Evolutionary conservation across 495 filamentous ascomycete species (phyloP).

Genomic region (Hypoxylon intermedium): DNA sequence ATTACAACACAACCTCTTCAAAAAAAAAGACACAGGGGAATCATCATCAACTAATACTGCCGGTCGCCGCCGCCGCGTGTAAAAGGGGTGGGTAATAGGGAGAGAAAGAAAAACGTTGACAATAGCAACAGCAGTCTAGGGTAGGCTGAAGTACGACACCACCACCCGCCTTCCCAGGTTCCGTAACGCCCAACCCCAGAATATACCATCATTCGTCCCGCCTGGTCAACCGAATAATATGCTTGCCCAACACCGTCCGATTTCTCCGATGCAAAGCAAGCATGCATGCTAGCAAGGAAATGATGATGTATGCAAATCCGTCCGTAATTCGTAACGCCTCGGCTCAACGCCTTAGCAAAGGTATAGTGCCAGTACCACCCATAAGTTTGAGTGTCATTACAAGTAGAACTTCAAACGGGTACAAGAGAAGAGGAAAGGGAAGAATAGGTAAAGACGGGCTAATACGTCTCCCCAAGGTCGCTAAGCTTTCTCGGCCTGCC

Average conservation of each 20-base stretch:
- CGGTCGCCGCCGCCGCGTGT: neutral
- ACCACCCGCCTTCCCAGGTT: neutral
- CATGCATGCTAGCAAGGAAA: constrained; percentile 32
- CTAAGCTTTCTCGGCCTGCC: constrained; percentile 46
- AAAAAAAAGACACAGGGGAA: no score
- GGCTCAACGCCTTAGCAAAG: constrained; percentile 33
- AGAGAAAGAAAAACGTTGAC: constrained; percentile 8
- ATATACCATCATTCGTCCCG: constrained; percentile 28
- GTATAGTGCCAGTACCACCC: constrained; percentile 26
- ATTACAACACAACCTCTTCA: constrained; percentile 13
- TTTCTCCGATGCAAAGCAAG: constrained; percentile 24
- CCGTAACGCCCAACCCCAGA: constrained; percentile 36
- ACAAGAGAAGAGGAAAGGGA: constrained; percentile 38
- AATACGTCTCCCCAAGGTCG: constrained; percentile 60
- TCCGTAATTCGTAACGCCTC: constrained; percentile 45
- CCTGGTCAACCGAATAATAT: constrained; percentile 23
- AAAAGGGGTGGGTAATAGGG: neutral
- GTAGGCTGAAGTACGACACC: constrained; percentile 6
- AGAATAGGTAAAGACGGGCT: constrained; percentile 17
- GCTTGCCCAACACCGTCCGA: constrained; percentile 36
- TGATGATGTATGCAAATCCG: constrained; percentile 39
- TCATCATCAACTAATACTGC: constrained; percentile 23
- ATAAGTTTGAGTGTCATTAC: constrained; percentile 15
- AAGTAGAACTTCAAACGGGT: constrained; percentile 19
- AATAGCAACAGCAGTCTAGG: constrained; percentile 30